Percentiles rank a stretch among this genome's conserved stretches.
These are phyloP conservation scores for Circinella minor DNA, from an alignment of 371 early-diverging fungal genomes.

Conservation along the genomic window DNA sequence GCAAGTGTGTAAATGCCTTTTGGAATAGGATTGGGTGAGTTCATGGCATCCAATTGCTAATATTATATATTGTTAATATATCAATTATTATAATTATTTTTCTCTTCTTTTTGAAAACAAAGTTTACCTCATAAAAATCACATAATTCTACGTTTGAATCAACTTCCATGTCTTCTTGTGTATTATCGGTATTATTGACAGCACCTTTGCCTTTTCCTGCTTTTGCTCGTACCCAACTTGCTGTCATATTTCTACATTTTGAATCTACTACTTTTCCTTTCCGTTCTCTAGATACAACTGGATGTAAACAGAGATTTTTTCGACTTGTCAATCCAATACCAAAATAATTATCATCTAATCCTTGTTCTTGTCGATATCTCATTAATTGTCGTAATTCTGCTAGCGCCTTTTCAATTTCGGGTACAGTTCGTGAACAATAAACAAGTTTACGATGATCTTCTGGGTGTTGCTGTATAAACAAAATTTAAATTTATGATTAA, in stretches of 20 bases:
- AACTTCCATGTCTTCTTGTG: conserved; percentile 34
- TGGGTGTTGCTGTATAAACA: conserved; percentile 63
- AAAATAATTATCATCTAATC: conserved; percentile 82
- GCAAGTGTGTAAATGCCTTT: conserved; percentile 97
- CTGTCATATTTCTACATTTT: conserved; percentile 89
- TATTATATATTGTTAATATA: neutral
- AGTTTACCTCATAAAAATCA: conserved; percentile 78
- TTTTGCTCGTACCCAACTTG: conserved; percentile 91
- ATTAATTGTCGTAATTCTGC: conserved; percentile 95
- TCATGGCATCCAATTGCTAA: conserved; percentile 69
- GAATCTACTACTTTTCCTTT: conserved; percentile 90
- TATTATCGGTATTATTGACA: conserved; percentile 23
- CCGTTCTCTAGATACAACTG: conserved; percentile 82
- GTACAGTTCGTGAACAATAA: conserved; percentile 99
- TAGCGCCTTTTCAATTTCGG: conserved; percentile 99
- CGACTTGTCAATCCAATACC: conserved; percentile 96
- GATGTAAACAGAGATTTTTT: conserved; percentile 96
- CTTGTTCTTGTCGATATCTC: conserved; percentile 76
- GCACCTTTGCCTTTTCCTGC: conserved; percentile 49
- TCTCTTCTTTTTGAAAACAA: neutral
- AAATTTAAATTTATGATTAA: neutral
- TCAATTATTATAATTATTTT: neutral
- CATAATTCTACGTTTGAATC: conserved; percentile 72
- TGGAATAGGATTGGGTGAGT: conserved; percentile 75
- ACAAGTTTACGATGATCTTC: conserved; percentile 93